A percentile compares a stretch with the other conserved stretches of the same genome.
These are phyloP conservation scores for Aspergillus nanangensis DNA, from an alignment of 495 filamentous ascomycete species.

Conservation along the genomic window DNA sequence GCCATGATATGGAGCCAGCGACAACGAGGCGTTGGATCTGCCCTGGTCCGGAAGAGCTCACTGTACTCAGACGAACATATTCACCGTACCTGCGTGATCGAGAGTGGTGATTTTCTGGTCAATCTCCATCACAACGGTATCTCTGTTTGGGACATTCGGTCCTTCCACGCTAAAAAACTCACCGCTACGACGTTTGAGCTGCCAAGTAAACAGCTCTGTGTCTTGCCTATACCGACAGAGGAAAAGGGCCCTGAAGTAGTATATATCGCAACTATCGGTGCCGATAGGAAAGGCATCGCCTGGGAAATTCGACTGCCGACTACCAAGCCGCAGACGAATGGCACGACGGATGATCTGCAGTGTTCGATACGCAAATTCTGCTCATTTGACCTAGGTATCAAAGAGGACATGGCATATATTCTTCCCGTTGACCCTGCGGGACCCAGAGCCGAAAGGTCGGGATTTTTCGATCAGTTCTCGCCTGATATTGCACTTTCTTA, in stretches of 20 bases:
- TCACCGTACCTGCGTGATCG: slow-evolving; percentile 73
- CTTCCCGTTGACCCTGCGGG: slow-evolving; percentile 90
- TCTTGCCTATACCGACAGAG: slow-evolving; percentile 69
- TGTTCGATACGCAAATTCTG: slow-evolving; percentile 61
- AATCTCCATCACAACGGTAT: slow-evolving; percentile 76
- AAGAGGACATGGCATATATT: slow-evolving; percentile 76
- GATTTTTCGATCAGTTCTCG: slow-evolving; percentile 83
- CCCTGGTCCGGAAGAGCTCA: slow-evolving; percentile 62
- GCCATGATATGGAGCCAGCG: slow-evolving; percentile 79
- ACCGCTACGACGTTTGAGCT: slow-evolving; percentile 56
- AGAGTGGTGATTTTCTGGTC: slow-evolving; percentile 71
- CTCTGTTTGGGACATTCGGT: slow-evolving; percentile 75
- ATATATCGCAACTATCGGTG: slow-evolving; percentile 79
- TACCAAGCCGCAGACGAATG: slow-evolving; percentile 14
- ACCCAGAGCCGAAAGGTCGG: slow-evolving; percentile 62
- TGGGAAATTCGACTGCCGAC: slow-evolving; percentile 66
- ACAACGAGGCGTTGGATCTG: slow-evolving; percentile 36
- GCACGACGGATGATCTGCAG: slow-evolving; percentile 15
- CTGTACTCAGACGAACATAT: slow-evolving; percentile 72
- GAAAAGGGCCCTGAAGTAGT: slow-evolving; percentile 40
- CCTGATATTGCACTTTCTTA: slow-evolving; percentile 87
- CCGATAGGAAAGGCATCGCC: slow-evolving; percentile 76
- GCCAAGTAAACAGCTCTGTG: slow-evolving; percentile 72
- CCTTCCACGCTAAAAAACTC: slow-evolving; percentile 49
- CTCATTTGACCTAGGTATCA: slow-evolving; percentile 63